Evolutionary conservation across 1,284 basidiomycete genomes (phyloP).

Genomic region (Leccinum pachyderme): DNA sequence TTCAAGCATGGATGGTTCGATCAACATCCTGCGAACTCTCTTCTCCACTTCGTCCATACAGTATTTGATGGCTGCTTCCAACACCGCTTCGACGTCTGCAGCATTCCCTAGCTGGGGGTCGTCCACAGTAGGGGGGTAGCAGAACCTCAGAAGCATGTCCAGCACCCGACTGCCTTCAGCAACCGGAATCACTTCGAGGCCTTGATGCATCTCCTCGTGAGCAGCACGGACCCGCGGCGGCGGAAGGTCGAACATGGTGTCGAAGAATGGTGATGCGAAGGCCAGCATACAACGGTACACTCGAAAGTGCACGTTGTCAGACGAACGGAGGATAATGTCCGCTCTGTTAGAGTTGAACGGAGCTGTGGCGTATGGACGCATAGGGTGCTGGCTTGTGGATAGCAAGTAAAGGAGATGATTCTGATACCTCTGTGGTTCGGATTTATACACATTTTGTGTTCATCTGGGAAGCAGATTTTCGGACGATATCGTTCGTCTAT

Average conservation of each 20-base stretch:
- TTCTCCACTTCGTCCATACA: conserved; percentile 35
- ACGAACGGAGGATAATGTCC: conserved; percentile 38
- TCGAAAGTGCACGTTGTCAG: conserved; percentile 38
- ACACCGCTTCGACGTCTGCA: conserved; percentile 23
- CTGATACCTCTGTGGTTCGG: neutral
- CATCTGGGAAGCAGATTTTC: neutral
- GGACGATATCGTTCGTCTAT: neutral
- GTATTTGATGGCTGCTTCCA: conserved; percentile 39
- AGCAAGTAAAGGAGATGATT: neutral
- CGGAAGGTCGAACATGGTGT: conserved; percentile 38
- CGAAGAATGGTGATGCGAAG: conserved; percentile 38
- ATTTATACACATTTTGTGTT: conserved; percentile 15
- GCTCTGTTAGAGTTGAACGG: conserved; percentile 31
- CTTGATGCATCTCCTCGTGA: conserved; percentile 14
- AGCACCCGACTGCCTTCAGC: conserved; percentile 35
- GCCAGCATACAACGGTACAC: conserved; percentile 35
- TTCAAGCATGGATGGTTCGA: conserved; percentile 24
- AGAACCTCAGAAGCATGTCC: conserved; percentile 36
- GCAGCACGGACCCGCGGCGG: conserved; percentile 13
- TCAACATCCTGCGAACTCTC: conserved; percentile 20
- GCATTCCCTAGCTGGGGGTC: conserved; percentile 13
- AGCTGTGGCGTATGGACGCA: conserved; percentile 23
- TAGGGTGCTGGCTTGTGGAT: conserved; percentile 7
- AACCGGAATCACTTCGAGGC: conserved; percentile 33
- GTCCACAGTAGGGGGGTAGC: conserved; percentile 35